Conservation (phyloP, 2,329 filamentous ascomycete species). For the Diaporthe humulicola region DNA sequence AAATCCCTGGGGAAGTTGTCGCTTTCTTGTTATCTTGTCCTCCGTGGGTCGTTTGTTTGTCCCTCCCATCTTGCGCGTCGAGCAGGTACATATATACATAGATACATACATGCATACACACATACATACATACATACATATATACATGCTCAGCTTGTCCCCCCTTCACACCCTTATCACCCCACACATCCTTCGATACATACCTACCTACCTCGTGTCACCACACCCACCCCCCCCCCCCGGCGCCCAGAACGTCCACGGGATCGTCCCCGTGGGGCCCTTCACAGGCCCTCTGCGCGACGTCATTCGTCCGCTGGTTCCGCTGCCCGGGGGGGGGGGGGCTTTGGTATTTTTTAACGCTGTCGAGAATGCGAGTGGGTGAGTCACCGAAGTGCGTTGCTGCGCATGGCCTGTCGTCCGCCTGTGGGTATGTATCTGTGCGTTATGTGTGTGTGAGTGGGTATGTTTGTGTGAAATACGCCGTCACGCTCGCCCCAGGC, state of each 20-base stretch:
- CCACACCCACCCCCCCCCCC: neutral
- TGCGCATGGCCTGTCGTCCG: neutral
- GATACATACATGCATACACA: neutral
- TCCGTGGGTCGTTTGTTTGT: neutral
- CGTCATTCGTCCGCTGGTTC: neutral
- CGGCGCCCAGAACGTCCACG: neutral
- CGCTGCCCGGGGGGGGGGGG: too few species aligned
- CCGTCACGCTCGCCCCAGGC: neutral
- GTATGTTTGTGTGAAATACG: neutral
- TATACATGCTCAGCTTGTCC: neutral
- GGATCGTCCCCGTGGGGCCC: neutral
- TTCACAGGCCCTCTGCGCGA: neutral
- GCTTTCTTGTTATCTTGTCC: neutral
- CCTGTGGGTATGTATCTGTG: neutral
- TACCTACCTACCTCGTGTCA: neutral
- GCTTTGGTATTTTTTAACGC: neutral
- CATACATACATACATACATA: neutral
- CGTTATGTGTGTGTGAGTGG: neutral
- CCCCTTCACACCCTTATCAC: slow-evolving; percentile 9
- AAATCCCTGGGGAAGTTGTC: neutral
- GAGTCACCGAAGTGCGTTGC: neutral
- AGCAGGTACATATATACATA: neutral
- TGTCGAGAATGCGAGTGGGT: neutral
- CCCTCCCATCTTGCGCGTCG: neutral
- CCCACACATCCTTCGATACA: neutral